Evolutionary conservation across 2,329 filamentous ascomycete genomes (phyloP), one percentile per base, ranked within the genome.

Genomic region (Teratosphaeria destructans): DNA sequence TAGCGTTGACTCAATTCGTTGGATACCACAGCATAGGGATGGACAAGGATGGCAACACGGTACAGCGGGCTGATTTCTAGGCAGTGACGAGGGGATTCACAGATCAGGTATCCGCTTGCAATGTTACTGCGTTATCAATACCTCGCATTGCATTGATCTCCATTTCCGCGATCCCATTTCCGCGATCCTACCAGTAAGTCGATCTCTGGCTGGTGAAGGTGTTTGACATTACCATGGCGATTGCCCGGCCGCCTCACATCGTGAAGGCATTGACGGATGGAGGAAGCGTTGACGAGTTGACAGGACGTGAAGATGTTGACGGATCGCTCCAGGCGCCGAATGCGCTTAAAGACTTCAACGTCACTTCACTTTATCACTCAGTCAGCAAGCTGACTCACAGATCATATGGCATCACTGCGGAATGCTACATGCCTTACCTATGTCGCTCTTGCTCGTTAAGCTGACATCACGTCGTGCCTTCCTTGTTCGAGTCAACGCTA

Each of bases 1-100:
- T 54, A 59, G 57, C 57, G 57, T 37, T 56, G 43, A 34, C 52
- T 60, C 34, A 14, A 37, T 54, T 60, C 37, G 29, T 61, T 61
- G 59, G 59, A 61, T 61, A 61, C 59, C 59, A 61, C 56, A 29
- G 59, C 37, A 55, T 61, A 61, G 59, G 59, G 59, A 61, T 49
- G 43, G 43, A 49, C 19, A 49, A 10, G 43, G 43, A 19, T 26
- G 14, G 11, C 29, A 49, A 37, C 29, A 32, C 19, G 34, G 16
- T 10, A 49, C 43, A 49, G 16, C 43, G 23, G 8, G 43, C 3
- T 49, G 43, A n/a, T n/a, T 23, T n/a, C 16, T 16, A 14, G 43
- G 43, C n/a, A 19, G 43, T 49, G 43, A 49, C 43, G 43, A 23
- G 43, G 10, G 16, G 43, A 49, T 23, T 12, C 43, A 23, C 19